phyloP scores from a whole-genome alignment of 139 green algal genomes.

The Tetradesmus obliquus region DNA sequence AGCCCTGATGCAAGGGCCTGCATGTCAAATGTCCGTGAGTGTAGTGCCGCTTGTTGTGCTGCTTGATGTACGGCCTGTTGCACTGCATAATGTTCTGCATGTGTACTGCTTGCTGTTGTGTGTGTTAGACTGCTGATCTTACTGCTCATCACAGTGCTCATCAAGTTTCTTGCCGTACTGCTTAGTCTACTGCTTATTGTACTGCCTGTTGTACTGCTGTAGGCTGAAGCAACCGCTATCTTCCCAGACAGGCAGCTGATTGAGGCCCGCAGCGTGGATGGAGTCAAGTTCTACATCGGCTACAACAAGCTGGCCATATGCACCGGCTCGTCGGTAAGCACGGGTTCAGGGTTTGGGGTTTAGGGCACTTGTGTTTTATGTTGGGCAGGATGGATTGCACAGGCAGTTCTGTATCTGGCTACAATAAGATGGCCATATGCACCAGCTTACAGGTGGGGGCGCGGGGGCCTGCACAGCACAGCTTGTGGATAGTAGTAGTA shows the following conservation, averaged over 20 bases:
- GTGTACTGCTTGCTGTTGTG: no score
- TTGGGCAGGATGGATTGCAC: neutral
- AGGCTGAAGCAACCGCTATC: slow-evolving; percentile 33
- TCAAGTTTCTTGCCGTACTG: neutral
- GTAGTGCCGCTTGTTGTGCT: no score
- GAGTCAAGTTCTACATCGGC: slow-evolving; percentile 67
- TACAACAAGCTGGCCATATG: slow-evolving; percentile 88
- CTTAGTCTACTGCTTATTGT: neutral
- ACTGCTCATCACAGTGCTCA: no score
- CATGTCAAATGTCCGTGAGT: no score
- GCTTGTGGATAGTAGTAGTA: neutral
- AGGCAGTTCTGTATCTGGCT: slow-evolving; percentile 44
- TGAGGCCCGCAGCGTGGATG: slow-evolving; percentile 58
- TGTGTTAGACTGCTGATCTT: no score
- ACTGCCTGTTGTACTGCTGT: neutral
- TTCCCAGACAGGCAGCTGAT: slow-evolving; percentile 59
- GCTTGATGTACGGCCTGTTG: no score
- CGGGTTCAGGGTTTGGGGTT: neutral
- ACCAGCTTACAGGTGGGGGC: slow-evolving; percentile 63
- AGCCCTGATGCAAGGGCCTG: no score
- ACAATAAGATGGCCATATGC: slow-evolving; percentile 83
- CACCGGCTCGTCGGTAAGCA: slow-evolving; percentile 69
- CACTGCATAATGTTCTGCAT: no score
- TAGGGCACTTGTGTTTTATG: neutral
- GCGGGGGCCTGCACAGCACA: no score